Base-by-base conservation (phyloP, 106 monocot species). In the Acorus calamus region DNA sequence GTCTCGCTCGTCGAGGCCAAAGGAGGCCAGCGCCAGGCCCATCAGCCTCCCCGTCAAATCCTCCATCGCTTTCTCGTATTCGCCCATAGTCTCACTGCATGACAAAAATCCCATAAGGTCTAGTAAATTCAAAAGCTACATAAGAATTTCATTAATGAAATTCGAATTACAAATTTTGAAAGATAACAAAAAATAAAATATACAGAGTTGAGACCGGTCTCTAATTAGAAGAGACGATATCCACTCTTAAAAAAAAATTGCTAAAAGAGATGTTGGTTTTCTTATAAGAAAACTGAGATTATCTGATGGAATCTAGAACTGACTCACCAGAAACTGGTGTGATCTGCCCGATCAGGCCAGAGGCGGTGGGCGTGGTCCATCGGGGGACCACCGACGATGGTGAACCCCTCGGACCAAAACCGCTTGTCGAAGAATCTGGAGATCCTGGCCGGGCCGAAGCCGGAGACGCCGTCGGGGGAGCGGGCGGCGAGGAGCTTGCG, bases 381-480 rank as follows among this genome's bases (percentile, higher is more conserved):
- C 3, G 84, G 73, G 51, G 87, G 70, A 45, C 28, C 28, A 1
- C 84, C 87, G 46, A 66, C 60, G 69, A 96, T 78, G 69, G 94
- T 90, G 80, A 87, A 96, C 11, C 94, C 94, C 67, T 96, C 94
- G 3, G 80, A 96, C 94, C 94, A 96, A 80, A 96, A 81, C 55
- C 69, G 62, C 80, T 96, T 96, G 53, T 82, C 68, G 78, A 90
- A 90, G 80, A 90, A 87, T 13, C 87, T 71, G 7, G 94, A 87
- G 73, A 96, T 84, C 12, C 78, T 77, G 47, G 79, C 78, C 6
- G 76, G 76, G n/a, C 94, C 94, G 65, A 82, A 96, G 45, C 94
- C 94, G 2, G 90, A 76, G 14, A 84, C 28, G 9, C 73, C 63
- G 9, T 66, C 75, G 9, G 74, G 63, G 0, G 68, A 12, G 3